These are phyloP conservation scores for Amesomyces nigricolor DNA, from an alignment of 2,329 filamentous ascomycete species.

Conservation along the genomic window DNA sequence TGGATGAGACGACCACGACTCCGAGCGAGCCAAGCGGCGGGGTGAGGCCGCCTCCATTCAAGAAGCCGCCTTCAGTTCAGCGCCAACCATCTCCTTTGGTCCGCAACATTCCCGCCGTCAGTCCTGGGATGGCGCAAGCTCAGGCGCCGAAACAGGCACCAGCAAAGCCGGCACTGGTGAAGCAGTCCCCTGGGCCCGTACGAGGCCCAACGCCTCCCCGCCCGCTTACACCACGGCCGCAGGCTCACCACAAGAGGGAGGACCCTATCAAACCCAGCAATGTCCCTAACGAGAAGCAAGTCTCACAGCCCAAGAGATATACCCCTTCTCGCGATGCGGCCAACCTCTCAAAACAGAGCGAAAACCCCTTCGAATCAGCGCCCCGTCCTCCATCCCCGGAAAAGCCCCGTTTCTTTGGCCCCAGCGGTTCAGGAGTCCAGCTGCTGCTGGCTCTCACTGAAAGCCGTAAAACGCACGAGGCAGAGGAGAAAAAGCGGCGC, in stretches of 20 bases:
- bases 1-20: constrained; percentile 29
- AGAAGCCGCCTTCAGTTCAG: neutral
- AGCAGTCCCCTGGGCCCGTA: too few species aligned
- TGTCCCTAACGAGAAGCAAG: too few species aligned
- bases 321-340: too few species aligned
- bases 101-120: neutral
- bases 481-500: constrained; percentile 25
- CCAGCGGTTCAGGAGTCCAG: constrained; percentile 28
- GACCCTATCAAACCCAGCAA: too few species aligned
- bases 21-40: constrained; percentile 10
- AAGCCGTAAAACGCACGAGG: constrained; percentile 28
- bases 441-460: constrained; percentile 29
- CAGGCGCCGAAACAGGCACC: too few species aligned
- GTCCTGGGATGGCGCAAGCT: too few species aligned
- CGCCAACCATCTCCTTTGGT: neutral
- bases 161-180: too few species aligned
- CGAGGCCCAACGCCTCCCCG: too few species aligned
- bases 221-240: too few species aligned
- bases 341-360: neutral
- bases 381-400: constrained; percentile 17
- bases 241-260: too few species aligned
- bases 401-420: constrained; percentile 33
- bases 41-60: neutral
- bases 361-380: neutral
- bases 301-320: too few species aligned